These are phyloP conservation scores for Kluyveromyces sp. DNA, from an alignment of 1,139 yeast genomes.

Conservation along the genomic window DNA sequence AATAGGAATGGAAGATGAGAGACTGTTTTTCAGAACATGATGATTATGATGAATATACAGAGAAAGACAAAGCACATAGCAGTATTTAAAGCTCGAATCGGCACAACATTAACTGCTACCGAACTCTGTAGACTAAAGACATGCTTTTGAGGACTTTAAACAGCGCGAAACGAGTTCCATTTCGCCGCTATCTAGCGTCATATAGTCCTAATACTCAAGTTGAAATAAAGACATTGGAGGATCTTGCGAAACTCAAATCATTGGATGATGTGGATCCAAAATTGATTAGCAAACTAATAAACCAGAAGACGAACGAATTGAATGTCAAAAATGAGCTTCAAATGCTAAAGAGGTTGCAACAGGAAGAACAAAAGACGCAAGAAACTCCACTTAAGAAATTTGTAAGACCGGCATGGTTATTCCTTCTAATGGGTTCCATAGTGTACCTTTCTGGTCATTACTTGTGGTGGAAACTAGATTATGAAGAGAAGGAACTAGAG, in stretches of 20 bases:
- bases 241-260: conserved; percentile 23
- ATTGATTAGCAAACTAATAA: conserved; percentile 23
- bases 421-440: conserved; percentile 25
- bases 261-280: conserved; percentile 28
- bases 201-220: not conserved
- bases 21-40: not conserved
- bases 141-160: too few species aligned
- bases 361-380: conserved; percentile 17
- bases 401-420: conserved; percentile 25
- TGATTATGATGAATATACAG: not conserved
- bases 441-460: conserved; percentile 27
- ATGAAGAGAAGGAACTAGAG: conserved; percentile 25
- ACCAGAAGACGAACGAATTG: conserved; percentile 25
- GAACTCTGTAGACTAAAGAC: too few species aligned
- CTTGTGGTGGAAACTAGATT: conserved; percentile 31
- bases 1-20: conserved; percentile 1
- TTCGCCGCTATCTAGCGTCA: conserved; percentile 1
- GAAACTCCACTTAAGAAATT: conserved; percentile 18
- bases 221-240: conserved; percentile 22
- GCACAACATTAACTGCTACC: too few species aligned
- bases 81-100: too few species aligned
- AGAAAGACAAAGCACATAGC: not conserved
- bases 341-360: conserved; percentile 20
- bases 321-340: conserved; percentile 24
- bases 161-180: not conserved